Evolutionary conservation across 1,284 basidiomycete species (phyloP), one percentile per base, ranked within the genome.

Genomic region (Ganoderma multipileum): DNA sequence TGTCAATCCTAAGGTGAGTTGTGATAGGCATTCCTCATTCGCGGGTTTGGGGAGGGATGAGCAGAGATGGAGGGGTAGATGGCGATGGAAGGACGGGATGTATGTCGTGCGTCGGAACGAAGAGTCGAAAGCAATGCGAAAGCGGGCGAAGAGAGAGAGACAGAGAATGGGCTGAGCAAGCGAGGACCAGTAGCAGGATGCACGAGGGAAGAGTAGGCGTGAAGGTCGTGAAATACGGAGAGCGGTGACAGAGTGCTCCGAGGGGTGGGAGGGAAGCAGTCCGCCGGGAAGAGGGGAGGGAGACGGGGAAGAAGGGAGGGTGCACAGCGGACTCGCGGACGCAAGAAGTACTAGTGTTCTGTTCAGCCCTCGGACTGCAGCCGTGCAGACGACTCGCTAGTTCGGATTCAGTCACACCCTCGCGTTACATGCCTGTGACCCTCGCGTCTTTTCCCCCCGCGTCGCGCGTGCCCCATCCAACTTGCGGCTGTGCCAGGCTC

Each of bases 1-100:
- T 86, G 71, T 86, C 84, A 72, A 87, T 84, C 67, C 81, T 79
- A 59, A 86, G 84, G 65, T 79, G 81, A 67, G 83, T 60, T 38
- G 58, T 77, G 62, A 79, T 73, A 69, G 80, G 78, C 81, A 84
- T 83, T 70, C 73, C 68, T 57, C 63, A 68, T 67, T 36, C 66
- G 61, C 47, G 20, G 38, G 16, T 58, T 8, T 6, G 28, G 52
- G 28, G 52, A 28, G 4, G 7, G 52, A 2, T 55, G 60, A 38
- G 67, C 66, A 61, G 61, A 30, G 61, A 33, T 61, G 47, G 54
- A n/a, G 33, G 39, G 12, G 52, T 14, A 8, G 23, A 30, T 41
- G 12, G 1, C 33, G 18, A 57, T 33, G 61, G 20, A 33, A 58
- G 57, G 38, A 52, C 30, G 33, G 57, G 64, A n/a, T 9, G 66